A percentile compares a stretch with the other conserved stretches of the same genome.
Conservation (phyloP, 176 grass and related monocot species). For the Saccharum officinarum region DNA sequence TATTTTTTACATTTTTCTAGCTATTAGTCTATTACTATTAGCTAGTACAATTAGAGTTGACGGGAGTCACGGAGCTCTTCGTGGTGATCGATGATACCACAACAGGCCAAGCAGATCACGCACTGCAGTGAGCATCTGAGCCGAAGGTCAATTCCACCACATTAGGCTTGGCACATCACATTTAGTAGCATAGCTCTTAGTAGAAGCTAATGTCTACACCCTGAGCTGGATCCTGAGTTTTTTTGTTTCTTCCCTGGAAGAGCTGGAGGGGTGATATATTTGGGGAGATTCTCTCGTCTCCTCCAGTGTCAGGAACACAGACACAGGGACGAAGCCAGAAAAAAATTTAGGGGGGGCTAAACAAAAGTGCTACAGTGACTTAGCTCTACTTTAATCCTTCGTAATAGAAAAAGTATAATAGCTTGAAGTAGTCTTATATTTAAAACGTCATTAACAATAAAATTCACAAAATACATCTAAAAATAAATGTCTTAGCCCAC, state of each 20-base stretch:
- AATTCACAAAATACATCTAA: no score
- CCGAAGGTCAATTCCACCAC: neutral
- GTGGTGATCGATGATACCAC: constrained; percentile 22
- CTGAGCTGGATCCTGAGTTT: neutral
- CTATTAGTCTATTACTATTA: neutral
- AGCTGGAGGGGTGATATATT: neutral
- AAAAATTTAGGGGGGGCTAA: no score
- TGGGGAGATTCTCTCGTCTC: no score
- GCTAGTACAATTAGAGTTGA: neutral
- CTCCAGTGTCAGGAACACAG: neutral
- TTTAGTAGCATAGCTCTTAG: constrained; percentile 15
- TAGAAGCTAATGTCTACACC: neutral
- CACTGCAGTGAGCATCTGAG: neutral
- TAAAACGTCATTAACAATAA: no score
- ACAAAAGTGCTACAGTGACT: no score
- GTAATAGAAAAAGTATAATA: no score
- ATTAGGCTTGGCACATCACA: neutral
- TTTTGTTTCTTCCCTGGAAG: neutral
- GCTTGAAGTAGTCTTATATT: no score
- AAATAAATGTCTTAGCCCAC: no score
- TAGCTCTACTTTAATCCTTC: no score
- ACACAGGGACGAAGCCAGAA: no score
- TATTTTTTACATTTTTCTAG: neutral
- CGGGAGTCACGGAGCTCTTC: constrained; percentile 1
- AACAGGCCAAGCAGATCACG: constrained; percentile 17